Conservation (phyloP, 1,139 yeast species). For the Yarrowia galli region DNA sequence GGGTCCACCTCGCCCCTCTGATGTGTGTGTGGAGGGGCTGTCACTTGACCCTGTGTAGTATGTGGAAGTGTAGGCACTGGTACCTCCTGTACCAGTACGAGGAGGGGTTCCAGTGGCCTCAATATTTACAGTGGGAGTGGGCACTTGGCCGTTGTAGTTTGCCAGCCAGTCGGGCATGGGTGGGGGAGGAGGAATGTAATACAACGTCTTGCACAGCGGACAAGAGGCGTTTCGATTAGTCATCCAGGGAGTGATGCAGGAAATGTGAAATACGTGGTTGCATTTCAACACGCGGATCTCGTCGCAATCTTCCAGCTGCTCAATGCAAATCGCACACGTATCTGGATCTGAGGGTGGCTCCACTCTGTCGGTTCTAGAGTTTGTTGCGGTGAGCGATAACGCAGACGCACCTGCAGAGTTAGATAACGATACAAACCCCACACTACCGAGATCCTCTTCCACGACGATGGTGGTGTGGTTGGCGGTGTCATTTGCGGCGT, state of each 20-base stretch:
- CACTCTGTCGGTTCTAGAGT: constrained; percentile 27
- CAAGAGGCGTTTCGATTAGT: constrained; percentile 78
- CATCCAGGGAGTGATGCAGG: constrained; percentile 83
- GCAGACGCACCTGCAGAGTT: constrained; percentile 36
- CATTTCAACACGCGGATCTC: constrained; percentile 75
- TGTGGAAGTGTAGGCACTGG: too few relatives aligned
- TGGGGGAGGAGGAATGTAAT: constrained; percentile 42
- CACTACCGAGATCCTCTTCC: constrained; percentile 10
- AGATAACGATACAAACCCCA: constrained; percentile 13
- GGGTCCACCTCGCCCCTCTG: not conserved
- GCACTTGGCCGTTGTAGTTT: constrained; percentile 2
- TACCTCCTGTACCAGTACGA: too few relatives aligned
- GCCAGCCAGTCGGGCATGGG: constrained; percentile 31
- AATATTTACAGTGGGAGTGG: constrained; percentile 4
- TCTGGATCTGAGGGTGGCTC: constrained; percentile 51
- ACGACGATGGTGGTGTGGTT: constrained; percentile 16
- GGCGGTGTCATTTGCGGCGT: not conserved
- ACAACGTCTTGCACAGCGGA: constrained; percentile 72
- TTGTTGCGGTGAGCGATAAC: constrained; percentile 20
- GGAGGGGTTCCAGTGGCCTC: too few relatives aligned
- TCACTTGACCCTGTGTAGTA: constrained; percentile 7
- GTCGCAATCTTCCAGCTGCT: constrained; percentile 67
- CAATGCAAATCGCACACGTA: constrained; percentile 80
- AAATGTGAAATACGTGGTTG: constrained; percentile 83
- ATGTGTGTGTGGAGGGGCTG: not conserved